A percentile compares a stretch with the other conserved stretches of the same genome.
Evolutionary conservation across 1,284 basidiomycete species (phyloP).

Genomic region (Hortiboletus rubellus): DNA sequence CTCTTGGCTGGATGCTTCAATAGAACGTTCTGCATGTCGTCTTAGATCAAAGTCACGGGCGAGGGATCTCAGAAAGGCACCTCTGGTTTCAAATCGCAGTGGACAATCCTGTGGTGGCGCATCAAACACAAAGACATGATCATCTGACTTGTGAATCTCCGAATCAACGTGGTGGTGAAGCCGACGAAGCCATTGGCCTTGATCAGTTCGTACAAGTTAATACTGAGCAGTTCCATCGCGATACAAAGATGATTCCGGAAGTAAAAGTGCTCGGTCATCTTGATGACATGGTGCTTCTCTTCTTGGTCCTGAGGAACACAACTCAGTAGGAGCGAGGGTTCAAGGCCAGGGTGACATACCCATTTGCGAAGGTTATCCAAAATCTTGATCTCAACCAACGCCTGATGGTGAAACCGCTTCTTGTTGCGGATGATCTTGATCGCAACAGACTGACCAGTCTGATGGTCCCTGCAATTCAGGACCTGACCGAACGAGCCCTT

Average conservation of each 20-base stretch:
- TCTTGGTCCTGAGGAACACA: slow-evolving; percentile 74
- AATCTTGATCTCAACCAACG: slow-evolving; percentile 98
- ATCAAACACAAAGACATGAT: slow-evolving; percentile 88
- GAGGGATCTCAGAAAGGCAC: slow-evolving; percentile 41
- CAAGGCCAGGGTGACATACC: slow-evolving; percentile 52
- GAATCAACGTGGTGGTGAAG: slow-evolving; percentile 92
- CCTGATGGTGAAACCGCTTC: slow-evolving; percentile 98
- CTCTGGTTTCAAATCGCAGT: slow-evolving; percentile 99
- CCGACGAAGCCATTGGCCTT: slow-evolving; percentile 98
- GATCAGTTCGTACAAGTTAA: slow-evolving; percentile 99
- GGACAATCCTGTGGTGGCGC: slow-evolving; percentile 97
- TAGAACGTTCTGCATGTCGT: slow-evolving; percentile 77
- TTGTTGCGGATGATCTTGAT: slow-evolving; percentile 99
- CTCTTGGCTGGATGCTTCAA: slow-evolving; percentile 94
- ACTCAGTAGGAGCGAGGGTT: slow-evolving; percentile 7
- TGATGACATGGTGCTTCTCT: slow-evolving; percentile 95
- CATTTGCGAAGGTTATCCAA: slow-evolving; percentile 95
- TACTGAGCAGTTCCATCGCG: slow-evolving; percentile 96
- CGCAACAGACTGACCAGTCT: slow-evolving; percentile 94
- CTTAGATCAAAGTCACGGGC: slow-evolving; percentile 9
- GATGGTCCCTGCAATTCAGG: slow-evolving; percentile 93
- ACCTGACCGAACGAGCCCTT: slow-evolving; percentile 99
- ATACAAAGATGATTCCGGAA: slow-evolving; percentile 99
- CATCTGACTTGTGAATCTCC: slow-evolving; percentile 97
- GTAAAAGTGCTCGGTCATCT: slow-evolving; percentile 99